phyloP scores from a whole-genome alignment of 139 green algal genomes.

The Dunaliella primolecta region DNA sequence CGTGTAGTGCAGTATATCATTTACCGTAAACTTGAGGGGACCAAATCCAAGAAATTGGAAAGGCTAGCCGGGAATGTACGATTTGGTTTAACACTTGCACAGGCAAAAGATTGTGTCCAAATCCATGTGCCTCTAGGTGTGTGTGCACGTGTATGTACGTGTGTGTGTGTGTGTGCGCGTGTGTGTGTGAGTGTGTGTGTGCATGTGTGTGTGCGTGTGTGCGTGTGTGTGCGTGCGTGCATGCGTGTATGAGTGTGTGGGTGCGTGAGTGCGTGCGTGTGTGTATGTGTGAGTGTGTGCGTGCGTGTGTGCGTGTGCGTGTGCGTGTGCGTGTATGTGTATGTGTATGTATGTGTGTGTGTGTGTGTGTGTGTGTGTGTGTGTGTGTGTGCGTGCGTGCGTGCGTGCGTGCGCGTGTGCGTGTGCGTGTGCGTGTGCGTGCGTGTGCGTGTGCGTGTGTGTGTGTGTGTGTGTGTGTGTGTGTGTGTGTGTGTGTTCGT shows the following conservation, averaged over 20 bases:
- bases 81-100: no score
- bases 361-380: neutral
- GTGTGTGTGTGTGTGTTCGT: neutral
- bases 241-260: neutral
- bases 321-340: neutral
- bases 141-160: no score
- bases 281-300: neutral
- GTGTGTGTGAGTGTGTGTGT: neutral
- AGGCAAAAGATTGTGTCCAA: no score
- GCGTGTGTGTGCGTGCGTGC: neutral
- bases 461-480: neutral
- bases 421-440: neutral
- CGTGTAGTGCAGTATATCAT: no score
- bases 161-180: neutral
- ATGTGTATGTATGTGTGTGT: neutral
- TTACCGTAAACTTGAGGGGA: no score
- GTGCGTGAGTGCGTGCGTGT: neutral
- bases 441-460: neutral
- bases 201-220: neutral
- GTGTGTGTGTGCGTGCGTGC: neutral
- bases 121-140: no score
- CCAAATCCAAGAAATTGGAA: no score
- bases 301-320: neutral
- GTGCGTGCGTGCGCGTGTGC: neutral
- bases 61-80: no score